Conservation (phyloP, 768 basidiomycete species). For the Auriculariales sp. region DNA sequence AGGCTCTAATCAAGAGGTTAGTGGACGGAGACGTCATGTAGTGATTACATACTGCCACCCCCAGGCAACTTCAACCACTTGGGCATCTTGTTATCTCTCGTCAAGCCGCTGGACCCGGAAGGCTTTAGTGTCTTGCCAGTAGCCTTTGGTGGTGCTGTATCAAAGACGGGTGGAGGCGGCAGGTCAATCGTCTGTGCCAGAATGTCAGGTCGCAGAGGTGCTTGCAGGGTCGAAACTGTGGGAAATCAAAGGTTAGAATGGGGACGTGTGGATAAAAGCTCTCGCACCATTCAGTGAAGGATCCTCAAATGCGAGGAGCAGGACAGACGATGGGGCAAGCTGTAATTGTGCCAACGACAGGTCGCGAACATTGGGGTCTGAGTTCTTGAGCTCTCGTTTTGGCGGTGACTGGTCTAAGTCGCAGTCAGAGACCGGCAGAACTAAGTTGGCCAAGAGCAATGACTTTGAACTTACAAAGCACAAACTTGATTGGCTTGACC, state of each 20-base stretch:
- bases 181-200: conserved; percentile 49
- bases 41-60: conserved; percentile 4
- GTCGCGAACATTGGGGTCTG: conserved; percentile 58
- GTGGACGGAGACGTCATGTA: too few relatives aligned
- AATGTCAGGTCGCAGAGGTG: conserved; percentile 48
- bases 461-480: conserved; percentile 47
- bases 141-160: conserved; percentile 12
- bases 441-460: not conserved
- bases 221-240: conserved; percentile 39
- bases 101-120: conserved; percentile 4
- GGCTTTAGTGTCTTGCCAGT: conserved; percentile 2
- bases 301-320: conserved; percentile 64
- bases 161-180: conserved; percentile 36
- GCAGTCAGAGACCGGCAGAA: not conserved
- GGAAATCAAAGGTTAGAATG: not conserved
- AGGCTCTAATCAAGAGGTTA: too few relatives aligned
- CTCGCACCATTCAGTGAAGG: conserved; percentile 50
- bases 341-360: conserved; percentile 53
- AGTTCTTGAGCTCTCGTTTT: conserved; percentile 68
- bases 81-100: conserved; percentile 44
- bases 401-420: conserved; percentile 64
- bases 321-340: conserved; percentile 65
- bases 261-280: not conserved
- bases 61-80: conserved; percentile 56
- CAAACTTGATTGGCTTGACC: conserved; percentile 64